Percentiles rank a stretch among this genome's conserved stretches.
Evolutionary conservation across 345 rosid species (phyloP).

Genomic region (Dipteronia sinensis): DNA sequence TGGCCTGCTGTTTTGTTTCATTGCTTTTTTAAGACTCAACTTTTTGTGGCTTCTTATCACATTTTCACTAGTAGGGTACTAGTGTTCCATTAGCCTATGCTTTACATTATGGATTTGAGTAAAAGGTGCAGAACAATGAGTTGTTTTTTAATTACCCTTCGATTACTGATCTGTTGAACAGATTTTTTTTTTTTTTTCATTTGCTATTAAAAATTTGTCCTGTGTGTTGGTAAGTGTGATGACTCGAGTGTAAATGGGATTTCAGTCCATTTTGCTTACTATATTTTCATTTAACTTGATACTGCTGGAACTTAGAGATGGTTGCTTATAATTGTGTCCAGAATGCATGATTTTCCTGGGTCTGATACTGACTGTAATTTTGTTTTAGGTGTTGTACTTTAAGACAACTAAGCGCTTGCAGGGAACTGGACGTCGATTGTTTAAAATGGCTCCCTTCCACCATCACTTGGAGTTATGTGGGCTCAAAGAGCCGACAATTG

Average conservation of each 20-base stretch:
- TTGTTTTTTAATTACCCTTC: neutral
- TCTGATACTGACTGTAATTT: neutral
- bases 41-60: neutral
- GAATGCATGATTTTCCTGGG: neutral
- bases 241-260: neutral
- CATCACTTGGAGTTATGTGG: slow-evolving; percentile 53
- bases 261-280: neutral
- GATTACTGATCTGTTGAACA: neutral
- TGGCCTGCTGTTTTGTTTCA: neutral
- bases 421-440: slow-evolving; percentile 43
- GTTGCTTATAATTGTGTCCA: neutral
- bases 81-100: neutral
- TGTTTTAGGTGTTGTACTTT: slow-evolving; percentile 44
- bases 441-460: slow-evolving; percentile 58
- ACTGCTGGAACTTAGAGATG: neutral
- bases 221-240: neutral
- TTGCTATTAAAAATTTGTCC: neutral
- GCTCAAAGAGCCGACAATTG: slow-evolving; percentile 54
- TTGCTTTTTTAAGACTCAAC: neutral
- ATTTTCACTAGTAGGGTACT: neutral
- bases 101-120: neutral
- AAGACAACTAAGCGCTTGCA: slow-evolving; percentile 34
- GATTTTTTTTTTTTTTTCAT: neutral
- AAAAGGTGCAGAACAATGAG: neutral
- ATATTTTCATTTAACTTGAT: neutral